Evolutionary conservation across 2,329 filamentous ascomycete species (phyloP), one percentile per base, ranked within the genome.

Genomic region (Ophiostoma piceae): DNA sequence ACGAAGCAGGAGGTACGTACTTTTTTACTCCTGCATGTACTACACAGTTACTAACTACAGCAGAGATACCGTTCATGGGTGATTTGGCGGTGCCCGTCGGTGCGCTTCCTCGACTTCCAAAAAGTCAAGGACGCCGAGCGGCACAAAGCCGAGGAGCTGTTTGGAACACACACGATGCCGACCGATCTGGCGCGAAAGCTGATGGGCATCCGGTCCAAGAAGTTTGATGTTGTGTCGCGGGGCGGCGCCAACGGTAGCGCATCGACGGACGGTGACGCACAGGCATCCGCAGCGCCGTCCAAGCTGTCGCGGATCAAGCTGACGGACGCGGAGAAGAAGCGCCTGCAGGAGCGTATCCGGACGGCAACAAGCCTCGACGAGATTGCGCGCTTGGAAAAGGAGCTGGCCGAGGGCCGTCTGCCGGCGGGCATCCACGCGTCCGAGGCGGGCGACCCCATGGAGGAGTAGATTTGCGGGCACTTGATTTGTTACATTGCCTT

Each of bases 21-120:
- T 35, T 35, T 35, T 35, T 11, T 47, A 16, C 14, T 69, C 29
- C 64, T 1, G 16, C 11, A 14, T 41, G 35, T 35, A 14, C 39
- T 3, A 14, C 1, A 41, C 35, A 29, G 2, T 35, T n/a, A 22
- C 35, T 57, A 7, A 37, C 62, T 3, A 19, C 22, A 4, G 68
- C 75, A 97, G 92, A 83, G 97, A 80, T 99, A 98, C 82, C 90
- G 95, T 68, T 90, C 90, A 78, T 99, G 92, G 90, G 83, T 97
- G 37, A 86, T 99, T 72, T 97, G 92, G 90, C 87, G 90, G 73
- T 92, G 91, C 77, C 93, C 92, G 0, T 85, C 84, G 4, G 88
- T 99, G 62, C 89, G 94, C 64, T 98, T 97, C 80, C 85, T 99
- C 67, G 95, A 99, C 80, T 97, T 92, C 78, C 85, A 88, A 75